Evolutionary conservation across 2,329 filamentous ascomycete genomes (phyloP).

Genomic region (Colletotrichum liaoningense): DNA sequence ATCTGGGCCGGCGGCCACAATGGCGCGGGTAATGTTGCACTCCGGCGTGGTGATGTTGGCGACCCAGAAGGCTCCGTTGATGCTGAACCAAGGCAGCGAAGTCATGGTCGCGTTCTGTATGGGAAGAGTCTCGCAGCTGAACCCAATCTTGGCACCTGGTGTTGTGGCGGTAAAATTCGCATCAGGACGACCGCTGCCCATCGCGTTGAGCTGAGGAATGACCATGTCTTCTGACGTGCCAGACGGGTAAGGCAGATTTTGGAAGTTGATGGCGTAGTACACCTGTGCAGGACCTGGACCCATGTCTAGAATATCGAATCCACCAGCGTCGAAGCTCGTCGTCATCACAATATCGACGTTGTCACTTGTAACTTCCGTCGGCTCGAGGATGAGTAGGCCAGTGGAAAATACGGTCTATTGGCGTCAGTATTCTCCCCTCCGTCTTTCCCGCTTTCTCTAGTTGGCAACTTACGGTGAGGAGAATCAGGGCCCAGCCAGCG

Average conservation of each 20-base stretch:
- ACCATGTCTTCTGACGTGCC: constrained; percentile 28
- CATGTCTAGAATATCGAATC: constrained; percentile 42
- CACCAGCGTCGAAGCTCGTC: constrained; percentile 36
- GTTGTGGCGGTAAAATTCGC: constrained; percentile 22
- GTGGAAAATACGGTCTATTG: constrained; percentile 43
- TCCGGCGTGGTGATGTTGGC: constrained; percentile 39
- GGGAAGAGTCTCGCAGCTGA: constrained; percentile 40
- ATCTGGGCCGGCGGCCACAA: constrained; percentile 39
- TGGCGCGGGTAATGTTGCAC: constrained; percentile 41
- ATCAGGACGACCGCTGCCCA: neutral
- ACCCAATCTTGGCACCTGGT: constrained; percentile 39
- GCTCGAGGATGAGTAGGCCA: constrained; percentile 43
- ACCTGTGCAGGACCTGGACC: constrained; percentile 29
- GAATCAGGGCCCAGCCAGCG: constrained; percentile 41
- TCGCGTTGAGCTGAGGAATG: constrained; percentile 18
- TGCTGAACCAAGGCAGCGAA: constrained; percentile 39
- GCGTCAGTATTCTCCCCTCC: neutral
- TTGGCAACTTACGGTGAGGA: constrained; percentile 40
- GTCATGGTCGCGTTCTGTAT: constrained; percentile 37
- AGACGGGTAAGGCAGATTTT: constrained; percentile 27
- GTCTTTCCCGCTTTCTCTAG: neutral
- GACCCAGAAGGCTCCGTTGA: constrained; percentile 39
- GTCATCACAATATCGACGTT: constrained; percentile 9
- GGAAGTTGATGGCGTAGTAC: constrained; percentile 34
- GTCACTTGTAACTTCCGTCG: constrained; percentile 38